A percentile compares a stretch with the other conserved stretches of the same genome.
phyloP scores from a whole-genome alignment of 2,329 filamentous ascomycete species.

The Colletotrichum spaethianum region DNA sequence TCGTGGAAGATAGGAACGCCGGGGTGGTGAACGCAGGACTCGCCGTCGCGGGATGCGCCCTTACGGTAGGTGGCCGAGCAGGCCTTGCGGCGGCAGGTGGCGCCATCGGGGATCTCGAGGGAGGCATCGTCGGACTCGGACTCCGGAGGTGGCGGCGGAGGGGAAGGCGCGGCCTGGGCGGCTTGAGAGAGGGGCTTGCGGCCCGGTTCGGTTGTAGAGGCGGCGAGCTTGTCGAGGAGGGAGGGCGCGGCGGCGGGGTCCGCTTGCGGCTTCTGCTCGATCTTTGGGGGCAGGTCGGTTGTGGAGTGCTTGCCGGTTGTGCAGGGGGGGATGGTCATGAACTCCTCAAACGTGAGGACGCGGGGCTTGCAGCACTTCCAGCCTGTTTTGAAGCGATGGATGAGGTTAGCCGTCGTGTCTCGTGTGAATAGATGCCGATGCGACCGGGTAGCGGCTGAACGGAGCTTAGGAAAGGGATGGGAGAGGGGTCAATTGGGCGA shows the following conservation, averaged over 20 bases:
- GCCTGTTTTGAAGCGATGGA: constrained; percentile 66
- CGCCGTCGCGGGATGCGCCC: constrained; percentile 72
- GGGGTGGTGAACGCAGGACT: constrained; percentile 90
- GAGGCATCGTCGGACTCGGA: constrained; percentile 89
- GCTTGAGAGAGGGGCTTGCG: constrained; percentile 55
- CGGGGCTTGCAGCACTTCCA: constrained; percentile 99
- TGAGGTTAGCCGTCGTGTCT: constrained; percentile 39
- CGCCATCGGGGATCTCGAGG: constrained; percentile 79
- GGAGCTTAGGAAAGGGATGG: constrained; percentile 14
- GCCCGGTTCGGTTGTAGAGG: constrained; percentile 57
- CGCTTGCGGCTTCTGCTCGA: constrained; percentile 67
- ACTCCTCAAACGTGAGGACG: constrained; percentile 98
- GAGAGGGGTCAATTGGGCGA: constrained; percentile 4
- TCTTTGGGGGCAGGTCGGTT: constrained; percentile 77
- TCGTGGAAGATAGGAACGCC: constrained; percentile 96
- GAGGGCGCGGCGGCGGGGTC: constrained; percentile 56
- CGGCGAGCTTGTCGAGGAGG: constrained; percentile 57
- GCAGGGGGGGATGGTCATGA: constrained; percentile 92
- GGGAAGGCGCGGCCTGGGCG: constrained; percentile 61
- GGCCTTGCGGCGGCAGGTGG: constrained; percentile 82
- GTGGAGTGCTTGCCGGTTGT: constrained; percentile 94
- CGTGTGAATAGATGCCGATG: constrained; percentile 6
- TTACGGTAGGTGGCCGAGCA: constrained; percentile 79
- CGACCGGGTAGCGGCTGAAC: constrained; percentile 3
- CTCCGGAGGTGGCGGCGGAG: constrained; percentile 77